Conservation (phyloP, 176 grass and related monocot genomes). For the Alopecurus myosuroides region DNA sequence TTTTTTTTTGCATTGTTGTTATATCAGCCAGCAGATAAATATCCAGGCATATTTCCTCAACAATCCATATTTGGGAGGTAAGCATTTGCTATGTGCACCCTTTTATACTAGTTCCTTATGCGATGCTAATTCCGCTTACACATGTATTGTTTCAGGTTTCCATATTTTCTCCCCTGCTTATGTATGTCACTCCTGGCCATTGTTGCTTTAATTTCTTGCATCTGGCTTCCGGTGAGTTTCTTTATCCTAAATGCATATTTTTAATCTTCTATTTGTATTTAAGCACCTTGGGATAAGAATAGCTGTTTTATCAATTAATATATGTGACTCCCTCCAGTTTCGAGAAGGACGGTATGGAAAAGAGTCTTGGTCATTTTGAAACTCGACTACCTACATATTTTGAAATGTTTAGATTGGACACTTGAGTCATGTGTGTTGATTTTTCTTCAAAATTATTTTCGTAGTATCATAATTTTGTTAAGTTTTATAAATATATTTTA, state of each 20-base stretch:
- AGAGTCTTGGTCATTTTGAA: neutral
- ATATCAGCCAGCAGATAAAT: slow-evolving; percentile 61
- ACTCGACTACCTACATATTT: neutral
- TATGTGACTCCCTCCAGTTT: neutral
- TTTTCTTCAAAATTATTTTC: neutral
- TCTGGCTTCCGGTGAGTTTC: slow-evolving; percentile 73
- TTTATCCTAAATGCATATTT: neutral
- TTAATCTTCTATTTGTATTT: neutral
- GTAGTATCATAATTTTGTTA: neutral
- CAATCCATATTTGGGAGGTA: slow-evolving; percentile 67
- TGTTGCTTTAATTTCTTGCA: slow-evolving; percentile 34
- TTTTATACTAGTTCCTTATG: neutral
- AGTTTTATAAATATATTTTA: neutral
- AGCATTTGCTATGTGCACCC: neutral
- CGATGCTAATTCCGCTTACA: slow-evolving; percentile 7
- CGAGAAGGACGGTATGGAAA: neutral
- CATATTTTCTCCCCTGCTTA: slow-evolving; percentile 66
- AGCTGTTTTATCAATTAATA: neutral
- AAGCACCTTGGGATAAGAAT: neutral
- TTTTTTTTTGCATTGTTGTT: slow-evolving; percentile 4
- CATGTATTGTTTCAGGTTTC: slow-evolving; percentile 50
- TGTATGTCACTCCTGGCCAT: slow-evolving; percentile 42
- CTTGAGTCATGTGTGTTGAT: neutral
- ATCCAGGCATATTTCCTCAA: slow-evolving; percentile 48
- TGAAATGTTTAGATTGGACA: neutral